Base-by-base conservation (phyloP, 1,139 yeast species). In the Torulaspora pretoriensis region DNA sequence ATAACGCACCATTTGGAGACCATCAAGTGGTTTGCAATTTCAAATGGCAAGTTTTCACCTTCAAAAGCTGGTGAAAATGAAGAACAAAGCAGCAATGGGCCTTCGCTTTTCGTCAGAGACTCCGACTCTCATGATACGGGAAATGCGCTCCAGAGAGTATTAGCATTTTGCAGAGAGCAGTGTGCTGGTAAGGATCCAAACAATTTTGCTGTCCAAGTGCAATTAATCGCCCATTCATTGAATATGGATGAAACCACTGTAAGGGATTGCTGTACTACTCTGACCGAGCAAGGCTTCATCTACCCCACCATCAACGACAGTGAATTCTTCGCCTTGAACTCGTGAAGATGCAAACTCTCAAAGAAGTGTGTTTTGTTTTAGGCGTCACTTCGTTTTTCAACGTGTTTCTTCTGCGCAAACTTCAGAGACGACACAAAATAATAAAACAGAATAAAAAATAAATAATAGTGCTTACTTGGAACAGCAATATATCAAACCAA, bases 1-100 rank as follows among this genome's bases (percentile, higher is more conserved):
- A 62, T 84, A 28, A 83, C 86, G 57, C 96, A 90, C 63, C 79
- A 80, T 55, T 69, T 90, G 46, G 79, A 81, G 51, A 92, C 92
- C 4, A 78, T 86, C 40, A 72, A 77, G 48, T 73, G 76, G 45
- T 90, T 83, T 46, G 74, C 72, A 46, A 73, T 77, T n/a, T 60
- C 64, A 9, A 52, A 51, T 22, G 61, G 62, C 27, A 61, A 52
- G 37, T 30, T 64, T 35, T 49, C 55, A 31, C 52, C 53, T 31
- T 39, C 46, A 14, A 49, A 26, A 27, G 26, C 24, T 4, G 22
- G 24, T 7, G 40, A 22, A 29, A 35, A 10, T 12, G 40, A 36
- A 32, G 31, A 40, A 47, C 40, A 46, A n/a, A 54, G 53, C 10
- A 56, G 50, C n/a, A 59, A 57, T 26, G 63, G 57, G 19, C 63